A percentile compares a stretch with the other conserved stretches of the same genome.
phyloP scores from a whole-genome alignment of 192 early-diverging fungal genomes.

The Podila epicladia region DNA sequence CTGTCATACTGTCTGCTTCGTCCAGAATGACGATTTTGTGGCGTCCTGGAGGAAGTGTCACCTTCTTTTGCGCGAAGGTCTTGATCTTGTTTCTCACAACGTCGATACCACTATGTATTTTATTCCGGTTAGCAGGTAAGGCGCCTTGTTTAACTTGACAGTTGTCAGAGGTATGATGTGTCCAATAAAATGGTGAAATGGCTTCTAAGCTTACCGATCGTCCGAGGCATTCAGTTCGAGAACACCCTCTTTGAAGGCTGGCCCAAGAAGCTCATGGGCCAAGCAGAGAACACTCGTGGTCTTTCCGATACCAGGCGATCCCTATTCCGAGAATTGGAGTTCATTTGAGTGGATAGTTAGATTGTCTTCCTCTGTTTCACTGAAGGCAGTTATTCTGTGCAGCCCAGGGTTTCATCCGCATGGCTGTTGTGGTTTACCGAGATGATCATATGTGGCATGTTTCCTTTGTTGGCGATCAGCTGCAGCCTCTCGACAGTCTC shows the following conservation, averaged over 20 bases:
- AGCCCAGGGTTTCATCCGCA: not conserved
- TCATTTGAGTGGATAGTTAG: not conserved
- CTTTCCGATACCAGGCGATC: slow-evolving; percentile 97
- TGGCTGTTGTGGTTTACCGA: slow-evolving; percentile 60
- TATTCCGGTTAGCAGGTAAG: not conserved
- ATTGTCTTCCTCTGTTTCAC: no score
- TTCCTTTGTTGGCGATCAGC: slow-evolving; percentile 89
- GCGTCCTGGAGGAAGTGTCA: slow-evolving; percentile 87
- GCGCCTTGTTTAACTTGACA: no score
- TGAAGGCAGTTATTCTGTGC: not conserved
- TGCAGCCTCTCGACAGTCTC: slow-evolving; percentile 88
- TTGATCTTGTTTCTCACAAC: slow-evolving; percentile 97
- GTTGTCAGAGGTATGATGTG: not conserved
- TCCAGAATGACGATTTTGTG: slow-evolving; percentile 96
- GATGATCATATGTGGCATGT: slow-evolving; percentile 97
- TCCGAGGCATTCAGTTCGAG: slow-evolving; percentile 99
- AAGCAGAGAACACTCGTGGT: slow-evolving; percentile 96
- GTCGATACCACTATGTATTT: slow-evolving; percentile 84
- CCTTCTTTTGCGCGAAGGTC: slow-evolving; percentile 98
- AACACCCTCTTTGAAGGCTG: slow-evolving; percentile 90
- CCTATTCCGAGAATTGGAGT: slow-evolving; percentile 52
- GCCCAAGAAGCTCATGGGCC: slow-evolving; percentile 88
- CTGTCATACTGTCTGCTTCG: slow-evolving; percentile 99
- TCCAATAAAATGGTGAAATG: not conserved
- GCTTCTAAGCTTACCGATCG: slow-evolving; percentile 73